Conservation (phyloP, 2,329 filamentous ascomycete species). For the Polychaeton citri region DNA sequence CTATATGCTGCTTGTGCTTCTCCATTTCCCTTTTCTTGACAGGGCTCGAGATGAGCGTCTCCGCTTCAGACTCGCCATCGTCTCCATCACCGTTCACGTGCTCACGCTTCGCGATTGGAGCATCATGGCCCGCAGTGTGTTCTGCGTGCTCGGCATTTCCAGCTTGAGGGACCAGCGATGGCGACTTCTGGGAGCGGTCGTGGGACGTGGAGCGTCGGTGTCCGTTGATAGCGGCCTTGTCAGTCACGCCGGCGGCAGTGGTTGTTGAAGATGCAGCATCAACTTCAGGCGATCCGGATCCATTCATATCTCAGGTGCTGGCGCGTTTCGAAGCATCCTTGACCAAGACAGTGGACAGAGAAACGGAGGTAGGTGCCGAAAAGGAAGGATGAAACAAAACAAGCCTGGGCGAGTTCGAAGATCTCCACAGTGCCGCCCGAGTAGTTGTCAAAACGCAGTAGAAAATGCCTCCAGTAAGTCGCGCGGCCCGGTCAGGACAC, state of each 20-base stretch:
- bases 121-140: not conserved
- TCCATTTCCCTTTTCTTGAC: slow-evolving; percentile 26
- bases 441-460: no score
- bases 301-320: not conserved
- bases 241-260: not conserved
- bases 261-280: not conserved
- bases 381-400: no score
- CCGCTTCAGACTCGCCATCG: slow-evolving; percentile 34
- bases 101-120: not conserved
- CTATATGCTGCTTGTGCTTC: slow-evolving; percentile 18
- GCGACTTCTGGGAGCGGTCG: not conserved
- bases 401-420: no score
- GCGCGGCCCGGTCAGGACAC: no score
- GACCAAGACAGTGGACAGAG: not conserved
- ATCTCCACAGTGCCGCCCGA: no score
- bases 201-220: not conserved
- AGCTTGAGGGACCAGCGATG: not conserved
- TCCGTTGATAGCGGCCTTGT: not conserved
- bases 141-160: not conserved
- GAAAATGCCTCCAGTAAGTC: no score
- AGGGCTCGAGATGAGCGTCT: slow-evolving; percentile 34
- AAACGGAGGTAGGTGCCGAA: no score
- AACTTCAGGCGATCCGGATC: not conserved
- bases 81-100: slow-evolving; percentile 11
- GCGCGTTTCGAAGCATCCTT: not conserved